phyloP scores from a whole-genome alignment of 805 yeast species.

The Kuraishia piskuri region DNA sequence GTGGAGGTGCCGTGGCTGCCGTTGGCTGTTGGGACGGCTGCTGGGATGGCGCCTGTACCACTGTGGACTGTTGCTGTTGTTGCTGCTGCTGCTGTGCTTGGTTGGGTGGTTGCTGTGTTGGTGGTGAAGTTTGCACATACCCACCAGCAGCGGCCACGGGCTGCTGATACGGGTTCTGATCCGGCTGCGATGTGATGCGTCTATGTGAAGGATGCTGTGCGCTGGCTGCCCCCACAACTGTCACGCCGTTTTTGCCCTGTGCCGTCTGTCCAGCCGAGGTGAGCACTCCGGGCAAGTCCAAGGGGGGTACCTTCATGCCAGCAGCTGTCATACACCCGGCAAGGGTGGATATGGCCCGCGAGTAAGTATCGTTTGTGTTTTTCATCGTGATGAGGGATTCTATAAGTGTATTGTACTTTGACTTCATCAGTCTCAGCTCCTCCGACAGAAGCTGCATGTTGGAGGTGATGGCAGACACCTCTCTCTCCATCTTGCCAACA shows the following conservation, averaged over 20 bases:
- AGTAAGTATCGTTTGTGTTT: constrained; percentile 46
- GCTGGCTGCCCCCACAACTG: not conserved
- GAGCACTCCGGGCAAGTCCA: constrained; percentile 38
- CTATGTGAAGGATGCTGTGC: not conserved
- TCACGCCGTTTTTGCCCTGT: not conserved
- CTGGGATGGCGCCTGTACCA: not conserved
- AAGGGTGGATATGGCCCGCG: constrained; percentile 41
- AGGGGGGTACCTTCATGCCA: constrained; percentile 62
- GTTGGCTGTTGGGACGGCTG: constrained; percentile 1
- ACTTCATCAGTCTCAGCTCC: constrained; percentile 34
- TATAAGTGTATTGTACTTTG: constrained; percentile 56
- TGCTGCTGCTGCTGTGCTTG: constrained; percentile 9
- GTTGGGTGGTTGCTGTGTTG: constrained; percentile 1
- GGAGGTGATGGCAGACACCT: constrained; percentile 17
- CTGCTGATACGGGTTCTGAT: not conserved
- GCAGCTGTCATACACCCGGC: constrained; percentile 40
- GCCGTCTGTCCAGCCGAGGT: not conserved
- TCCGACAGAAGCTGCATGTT: constrained; percentile 23
- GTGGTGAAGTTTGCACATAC: not conserved
- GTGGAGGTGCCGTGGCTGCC: not conserved
- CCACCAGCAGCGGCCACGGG: not conserved
- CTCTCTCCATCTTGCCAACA: constrained; percentile 20
- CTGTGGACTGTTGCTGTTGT: constrained; percentile 7
- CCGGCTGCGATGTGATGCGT: not conserved
- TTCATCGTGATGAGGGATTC: constrained; percentile 53